Evolutionary conservation across 1,284 basidiomycete genomes (phyloP).

Genomic region (Leccinum solheimii): DNA sequence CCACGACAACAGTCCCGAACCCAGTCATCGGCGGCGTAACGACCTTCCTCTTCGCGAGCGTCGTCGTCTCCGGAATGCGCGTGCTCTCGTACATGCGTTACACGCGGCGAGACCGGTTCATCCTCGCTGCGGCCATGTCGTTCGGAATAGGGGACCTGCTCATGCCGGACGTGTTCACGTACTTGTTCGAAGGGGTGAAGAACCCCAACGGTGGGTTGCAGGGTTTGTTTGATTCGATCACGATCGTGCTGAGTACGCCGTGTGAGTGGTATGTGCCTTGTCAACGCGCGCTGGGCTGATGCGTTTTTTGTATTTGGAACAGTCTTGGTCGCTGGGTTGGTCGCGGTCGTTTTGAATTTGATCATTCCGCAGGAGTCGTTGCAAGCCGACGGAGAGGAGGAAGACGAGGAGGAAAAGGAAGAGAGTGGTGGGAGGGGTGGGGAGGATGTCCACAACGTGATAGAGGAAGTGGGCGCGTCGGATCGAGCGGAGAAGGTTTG

Average conservation of each 20-base stretch:
- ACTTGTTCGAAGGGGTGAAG: constrained; percentile 67
- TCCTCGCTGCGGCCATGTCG: constrained; percentile 69
- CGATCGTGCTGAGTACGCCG: constrained; percentile 75
- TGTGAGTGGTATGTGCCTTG: constrained; percentile 51
- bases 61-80: constrained; percentile 68
- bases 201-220: constrained; percentile 58
- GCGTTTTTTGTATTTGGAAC: neutral
- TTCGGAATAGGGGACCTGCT: constrained; percentile 75
- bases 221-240: constrained; percentile 77
- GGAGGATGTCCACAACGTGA: constrained; percentile 29
- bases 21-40: constrained; percentile 83
- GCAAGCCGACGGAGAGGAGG: constrained; percentile 20
- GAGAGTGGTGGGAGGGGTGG: constrained; percentile 14
- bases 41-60: constrained; percentile 72
- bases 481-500: neutral
- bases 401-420: constrained; percentile 23
- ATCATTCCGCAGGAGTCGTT: constrained; percentile 54
- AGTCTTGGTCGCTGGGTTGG: constrained; percentile 67
- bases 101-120: constrained; percentile 35
- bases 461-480: constrained; percentile 17
- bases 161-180: constrained; percentile 59
- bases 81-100: constrained; percentile 69
- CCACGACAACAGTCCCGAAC: constrained; percentile 48
- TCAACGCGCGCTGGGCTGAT: constrained; percentile 19
- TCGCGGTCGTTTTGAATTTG: constrained; percentile 65